phyloP scores from a whole-genome alignment of 495 filamentous ascomycete species.

The Penicillium roqueforti region DNA sequence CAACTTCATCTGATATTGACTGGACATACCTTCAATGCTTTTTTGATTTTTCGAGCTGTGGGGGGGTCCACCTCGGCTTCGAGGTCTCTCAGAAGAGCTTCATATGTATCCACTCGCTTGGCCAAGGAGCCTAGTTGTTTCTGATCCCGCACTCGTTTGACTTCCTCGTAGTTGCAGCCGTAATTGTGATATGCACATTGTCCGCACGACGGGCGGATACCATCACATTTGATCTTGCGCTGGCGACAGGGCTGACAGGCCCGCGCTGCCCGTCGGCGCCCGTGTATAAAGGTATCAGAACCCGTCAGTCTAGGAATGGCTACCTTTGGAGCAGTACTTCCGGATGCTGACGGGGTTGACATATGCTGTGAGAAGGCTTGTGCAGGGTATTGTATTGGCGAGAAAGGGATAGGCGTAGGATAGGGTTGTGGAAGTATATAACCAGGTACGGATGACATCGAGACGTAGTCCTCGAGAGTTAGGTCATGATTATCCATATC shows the following conservation, averaged over 20 bases:
- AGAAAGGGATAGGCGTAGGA: neutral
- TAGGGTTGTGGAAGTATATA: neutral
- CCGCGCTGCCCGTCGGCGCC: conserved; percentile 39
- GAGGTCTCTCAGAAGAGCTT: conserved; percentile 39
- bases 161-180: conserved; percentile 51
- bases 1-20: neutral
- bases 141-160: conserved; percentile 56
- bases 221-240: conserved; percentile 61
- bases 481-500: neutral
- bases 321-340: conserved; percentile 20
- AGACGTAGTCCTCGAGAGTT: neutral
- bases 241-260: conserved; percentile 73
- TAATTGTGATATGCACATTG: conserved; percentile 50
- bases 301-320: conserved; percentile 30
- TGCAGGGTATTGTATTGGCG: neutral
- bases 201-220: conserved; percentile 48
- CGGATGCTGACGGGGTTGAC: neutral
- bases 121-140: conserved; percentile 40
- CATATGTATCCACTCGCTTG: conserved; percentile 43
- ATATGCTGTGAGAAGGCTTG: neutral
- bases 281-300: neutral
- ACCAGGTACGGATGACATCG: neutral
- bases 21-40: conserved; percentile 28
- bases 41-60: conserved; percentile 33
- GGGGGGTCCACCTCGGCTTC: conserved; percentile 27